Base-by-base conservation (phyloP, 345 rosid genomes). In the Camelina laxa region DNA sequence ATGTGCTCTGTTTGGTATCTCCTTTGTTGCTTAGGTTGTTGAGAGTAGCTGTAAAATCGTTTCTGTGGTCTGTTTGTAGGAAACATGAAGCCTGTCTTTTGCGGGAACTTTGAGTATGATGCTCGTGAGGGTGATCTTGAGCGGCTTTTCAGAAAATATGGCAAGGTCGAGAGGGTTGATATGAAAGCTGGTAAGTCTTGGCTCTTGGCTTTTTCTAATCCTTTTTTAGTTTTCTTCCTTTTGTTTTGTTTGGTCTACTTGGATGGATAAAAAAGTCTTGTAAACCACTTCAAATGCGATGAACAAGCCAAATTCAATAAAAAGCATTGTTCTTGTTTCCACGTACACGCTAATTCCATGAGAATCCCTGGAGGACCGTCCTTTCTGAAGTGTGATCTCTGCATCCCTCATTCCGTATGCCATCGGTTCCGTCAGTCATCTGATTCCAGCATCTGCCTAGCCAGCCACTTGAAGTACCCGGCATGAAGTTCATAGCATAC, bases 61-160 rank as follows among this genome's bases (percentile, higher is more conserved):
- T 65, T 54, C 0, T 0, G 4, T 62, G 51, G 48, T 60, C 7
- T 75, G 1, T 60, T 12, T 51, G 64, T 67, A 82, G 85, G 75
- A 62, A 84, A 58, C 27, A 89, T 88, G 98, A 91, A 76, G 85
- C 88, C 97, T 4, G 89, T 94, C 67, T 94, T 94, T 73, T 94
- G 98, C 57, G 97, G 97, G 6, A 94, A 94, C 80, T 88, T 91
- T 69, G 98, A 94, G 83, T 91, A 88, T 58, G 96, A 91, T 82
- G 96, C 95, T 4, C 85, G 96, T 12, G 94, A 88, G 67, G 79
- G 93, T 68, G 97, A 94, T 73, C 69, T 94, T 72, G 97, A 91
- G 59, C 77, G 97, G 15, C 96, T 94, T 22, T 94, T 94, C 88
- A 84, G 84, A 70, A 85, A 84, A 54, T 89, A 91, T 64, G 97